These are phyloP conservation scores for Lobulomyces angularis DNA, from an alignment of 192 early-diverging fungal genomes.

Conservation along the genomic window DNA sequence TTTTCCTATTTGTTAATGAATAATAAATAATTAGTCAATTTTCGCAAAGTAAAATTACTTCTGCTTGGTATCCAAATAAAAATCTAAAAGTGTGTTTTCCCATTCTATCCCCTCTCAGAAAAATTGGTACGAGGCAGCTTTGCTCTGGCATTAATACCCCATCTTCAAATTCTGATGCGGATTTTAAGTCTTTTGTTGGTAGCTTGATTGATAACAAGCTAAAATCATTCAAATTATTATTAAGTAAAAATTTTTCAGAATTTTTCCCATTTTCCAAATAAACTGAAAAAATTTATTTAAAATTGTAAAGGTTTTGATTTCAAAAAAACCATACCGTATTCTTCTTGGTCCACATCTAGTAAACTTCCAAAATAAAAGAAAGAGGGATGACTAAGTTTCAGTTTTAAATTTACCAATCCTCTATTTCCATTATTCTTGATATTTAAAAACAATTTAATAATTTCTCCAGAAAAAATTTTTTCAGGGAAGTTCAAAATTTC, in stretches of 20 bases:
- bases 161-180: background rate
- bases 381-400: constrained; percentile 76
- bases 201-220: constrained; percentile 29
- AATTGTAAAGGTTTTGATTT: constrained; percentile 19
- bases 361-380: constrained; percentile 63
- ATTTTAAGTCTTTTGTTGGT: constrained; percentile 4
- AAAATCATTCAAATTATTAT: constrained; percentile 40
- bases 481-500: constrained; percentile 65
- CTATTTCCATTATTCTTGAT: constrained; percentile 73
- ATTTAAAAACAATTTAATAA: constrained; percentile 54
- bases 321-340: constrained; percentile 15
- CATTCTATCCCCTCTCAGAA: constrained; percentile 82
- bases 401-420: constrained; percentile 52
- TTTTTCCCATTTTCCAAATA: background rate
- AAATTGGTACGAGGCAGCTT: constrained; percentile 61
- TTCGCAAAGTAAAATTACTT: constrained; percentile 21
- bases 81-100: constrained; percentile 71
- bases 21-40: constrained; percentile 8
- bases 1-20: constrained; percentile 13
- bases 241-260: too few relatives aligned
- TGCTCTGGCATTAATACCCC: constrained; percentile 2
- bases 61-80: constrained; percentile 71
- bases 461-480: constrained; percentile 70
- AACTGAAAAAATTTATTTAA: constrained; percentile 1
- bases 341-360: constrained; percentile 10